A percentile compares a stretch with the other conserved stretches of the same genome.
Conservation (phyloP, 129 eudicot species). For the Saposhnikovia divaricata region DNA sequence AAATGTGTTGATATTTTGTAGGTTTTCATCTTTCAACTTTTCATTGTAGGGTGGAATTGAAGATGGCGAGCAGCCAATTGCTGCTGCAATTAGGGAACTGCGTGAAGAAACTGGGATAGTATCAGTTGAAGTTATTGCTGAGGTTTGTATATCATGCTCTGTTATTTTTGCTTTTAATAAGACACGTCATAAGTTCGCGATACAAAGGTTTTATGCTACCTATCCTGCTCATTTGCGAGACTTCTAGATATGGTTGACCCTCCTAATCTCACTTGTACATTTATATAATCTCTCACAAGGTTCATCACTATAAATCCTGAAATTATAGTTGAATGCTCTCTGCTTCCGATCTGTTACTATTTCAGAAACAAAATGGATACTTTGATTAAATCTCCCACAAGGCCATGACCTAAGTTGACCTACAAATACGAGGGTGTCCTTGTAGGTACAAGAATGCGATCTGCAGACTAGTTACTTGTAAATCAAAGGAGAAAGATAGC, state of each 20-base stretch:
- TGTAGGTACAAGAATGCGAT: not conserved
- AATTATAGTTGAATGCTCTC: not conserved
- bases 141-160: constrained; percentile 36
- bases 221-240: too few relatives aligned
- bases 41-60: constrained; percentile 85
- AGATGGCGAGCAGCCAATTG: constrained; percentile 81
- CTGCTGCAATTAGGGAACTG: constrained; percentile 84
- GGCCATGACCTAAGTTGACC: not conserved
- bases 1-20: not conserved
- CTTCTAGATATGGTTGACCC: not conserved
- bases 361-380: not conserved
- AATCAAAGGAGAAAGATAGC: not conserved
- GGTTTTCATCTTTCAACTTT: not conserved
- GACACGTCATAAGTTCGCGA: not conserved
- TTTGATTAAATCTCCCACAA: not conserved
- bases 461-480: not conserved
- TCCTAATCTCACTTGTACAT: not conserved
- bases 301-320: not conserved
- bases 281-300: not conserved
- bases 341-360: not conserved
- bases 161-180: not conserved
- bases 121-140: constrained; percentile 81
- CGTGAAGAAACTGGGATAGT: constrained; percentile 93
- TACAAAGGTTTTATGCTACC: not conserved
- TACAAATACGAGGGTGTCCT: not conserved